A percentile compares a stretch with the other conserved stretches of the same genome.
phyloP scores from a whole-genome alignment of 2,329 filamentous ascomycete genomes.

The Stylonectria norvegica region DNA sequence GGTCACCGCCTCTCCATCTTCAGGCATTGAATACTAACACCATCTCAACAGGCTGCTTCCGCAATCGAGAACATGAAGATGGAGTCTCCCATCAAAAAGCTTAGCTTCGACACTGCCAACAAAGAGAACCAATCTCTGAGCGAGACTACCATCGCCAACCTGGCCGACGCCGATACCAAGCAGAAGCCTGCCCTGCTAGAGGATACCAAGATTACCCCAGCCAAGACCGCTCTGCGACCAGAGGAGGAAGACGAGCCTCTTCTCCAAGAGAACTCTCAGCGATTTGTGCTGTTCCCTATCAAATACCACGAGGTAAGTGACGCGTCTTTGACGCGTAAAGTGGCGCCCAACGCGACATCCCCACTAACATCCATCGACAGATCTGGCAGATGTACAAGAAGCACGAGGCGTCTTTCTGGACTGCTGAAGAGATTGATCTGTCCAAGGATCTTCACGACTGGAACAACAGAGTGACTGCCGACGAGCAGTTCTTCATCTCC shows the following conservation, averaged over 20 bases:
- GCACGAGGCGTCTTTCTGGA: conserved; percentile 99
- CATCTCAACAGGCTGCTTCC: conserved; percentile 66
- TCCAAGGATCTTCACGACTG: conserved; percentile 99
- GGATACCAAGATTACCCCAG: conserved; percentile 35
- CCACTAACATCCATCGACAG: conserved; percentile 50
- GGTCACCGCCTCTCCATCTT: conserved; percentile 2
- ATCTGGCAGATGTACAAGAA: conserved; percentile 99
- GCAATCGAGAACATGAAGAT: conserved; percentile 88
- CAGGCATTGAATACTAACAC: conserved; percentile 31
- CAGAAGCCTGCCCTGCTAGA: conserved; percentile 54
- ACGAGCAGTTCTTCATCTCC: conserved; percentile 97
- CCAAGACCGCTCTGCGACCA: conserved; percentile 53
- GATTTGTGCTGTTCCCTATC: conserved; percentile 97
- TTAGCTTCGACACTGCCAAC: conserved; percentile 68
- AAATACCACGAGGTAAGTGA: conserved; percentile 95
- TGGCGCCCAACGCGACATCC: conserved; percentile 36
- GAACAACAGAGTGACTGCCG: conserved; percentile 95
- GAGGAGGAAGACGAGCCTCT: conserved; percentile 84
- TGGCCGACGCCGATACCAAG: conserved; percentile 58
- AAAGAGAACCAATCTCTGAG: conserved; percentile 74
- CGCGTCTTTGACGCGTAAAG: conserved; percentile 65
- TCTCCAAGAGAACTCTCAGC: conserved; percentile 89
- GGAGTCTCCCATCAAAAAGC: conserved; percentile 89
- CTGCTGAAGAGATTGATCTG: conserved; percentile 97
- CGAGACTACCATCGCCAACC: conserved; percentile 47